Evolutionary conservation across 345 rosid species (phyloP).

Genomic region (Euclidium syriacum): DNA sequence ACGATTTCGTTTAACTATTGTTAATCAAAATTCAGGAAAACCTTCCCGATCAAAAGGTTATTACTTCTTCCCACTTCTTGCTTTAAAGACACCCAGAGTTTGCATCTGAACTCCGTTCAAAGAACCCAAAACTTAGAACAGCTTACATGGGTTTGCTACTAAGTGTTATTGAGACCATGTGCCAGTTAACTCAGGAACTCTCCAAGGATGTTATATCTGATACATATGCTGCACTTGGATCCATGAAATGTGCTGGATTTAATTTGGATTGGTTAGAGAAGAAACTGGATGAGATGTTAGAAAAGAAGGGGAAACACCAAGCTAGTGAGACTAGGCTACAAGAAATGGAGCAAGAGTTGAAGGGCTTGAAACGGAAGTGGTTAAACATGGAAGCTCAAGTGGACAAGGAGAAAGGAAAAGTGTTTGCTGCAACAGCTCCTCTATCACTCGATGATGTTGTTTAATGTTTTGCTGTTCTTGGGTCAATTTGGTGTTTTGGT

Average conservation of each 20-base stretch:
- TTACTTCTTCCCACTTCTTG: background rate
- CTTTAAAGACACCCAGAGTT: background rate
- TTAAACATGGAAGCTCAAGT: background rate
- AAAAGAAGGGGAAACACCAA: background rate
- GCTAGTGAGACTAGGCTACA: background rate
- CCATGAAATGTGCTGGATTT: background rate
- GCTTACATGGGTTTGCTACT: conserved; percentile 6
- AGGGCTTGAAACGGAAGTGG: background rate
- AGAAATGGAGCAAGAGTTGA: background rate
- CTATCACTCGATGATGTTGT: conserved; percentile 1
- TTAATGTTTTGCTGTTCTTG: background rate
- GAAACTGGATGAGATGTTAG: background rate
- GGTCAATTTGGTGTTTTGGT: too few relatives aligned
- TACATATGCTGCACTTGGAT: background rate
- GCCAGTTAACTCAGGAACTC: background rate
- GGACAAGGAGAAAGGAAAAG: conserved; percentile 5
- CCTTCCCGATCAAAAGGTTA: conserved; percentile 22
- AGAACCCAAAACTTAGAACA: background rate
- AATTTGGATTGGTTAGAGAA: conserved; percentile 9
- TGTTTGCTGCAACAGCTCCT: background rate
- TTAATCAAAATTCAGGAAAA: conserved; percentile 48
- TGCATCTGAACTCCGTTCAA: background rate
- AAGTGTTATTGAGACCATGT: background rate
- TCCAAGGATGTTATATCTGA: background rate
- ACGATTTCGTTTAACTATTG: conserved; percentile 52